Base-by-base conservation (phyloP, 2,329 filamentous ascomycete genomes). In the Coniochaeta sp. region DNA sequence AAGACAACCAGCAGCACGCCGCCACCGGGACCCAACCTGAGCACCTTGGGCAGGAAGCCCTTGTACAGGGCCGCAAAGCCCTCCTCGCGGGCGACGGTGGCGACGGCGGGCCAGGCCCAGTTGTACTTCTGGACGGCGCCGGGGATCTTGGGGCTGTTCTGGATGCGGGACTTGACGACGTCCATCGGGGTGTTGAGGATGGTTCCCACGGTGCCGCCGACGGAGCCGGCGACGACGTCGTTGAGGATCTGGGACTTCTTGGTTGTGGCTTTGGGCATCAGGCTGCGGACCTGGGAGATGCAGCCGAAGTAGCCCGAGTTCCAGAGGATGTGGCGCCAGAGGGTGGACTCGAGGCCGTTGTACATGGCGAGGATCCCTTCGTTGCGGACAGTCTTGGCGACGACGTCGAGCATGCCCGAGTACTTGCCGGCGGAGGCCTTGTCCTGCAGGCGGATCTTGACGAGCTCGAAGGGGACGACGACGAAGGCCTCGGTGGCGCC, bases 381-480 rank as follows among this genome's bases (percentile, higher is more conserved):
- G 62, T 87, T 81, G 72, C 85, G 85, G 67, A 97, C 81, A 44
- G 91, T 96, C 85, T 95, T 93, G 68, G 79, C 74, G 31, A 95
- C 84, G 63, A 88, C 89, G 76, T 96, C 91, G 38, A 93, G 68
- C 82, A 91, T 89, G 74, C 91, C 90, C 65, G 79, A 89, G 80
- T 95, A 95, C 75, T 90, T 96, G 72, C 89, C 86, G 47, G 93
- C 91, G 58, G 92, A 95, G 17, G 93, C 91, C 78, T 90, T 92
- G 80, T 99, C 95, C 76, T 99, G 95, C 55, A 99, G 84, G 67
- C 95, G 89, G 73, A 99, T 99, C 85, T 99, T 99, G 82, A 99
- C 89, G 62, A 97, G 86, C 81, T 97, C 95, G 75, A 99, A 99
- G 58, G 95, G 95, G 34, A 99, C 95, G 62, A 99, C 95, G 66